Conservation (phyloP, 2,329 filamentous ascomycete genomes). For the Geosmithia morbida region DNA sequence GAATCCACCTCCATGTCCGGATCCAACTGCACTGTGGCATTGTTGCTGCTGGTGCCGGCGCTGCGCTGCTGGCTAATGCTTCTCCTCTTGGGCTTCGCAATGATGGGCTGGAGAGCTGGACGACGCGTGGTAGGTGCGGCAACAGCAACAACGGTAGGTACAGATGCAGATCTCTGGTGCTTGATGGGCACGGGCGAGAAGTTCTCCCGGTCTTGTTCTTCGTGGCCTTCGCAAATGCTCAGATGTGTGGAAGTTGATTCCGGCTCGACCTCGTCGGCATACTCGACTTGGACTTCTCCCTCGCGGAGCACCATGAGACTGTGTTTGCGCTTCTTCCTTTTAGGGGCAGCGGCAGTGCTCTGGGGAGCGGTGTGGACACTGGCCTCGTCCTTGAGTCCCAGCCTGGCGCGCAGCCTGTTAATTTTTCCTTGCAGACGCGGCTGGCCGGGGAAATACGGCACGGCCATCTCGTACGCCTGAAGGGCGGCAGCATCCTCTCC, state of each 20-base stretch:
- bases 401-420: slow-evolving; percentile 39
- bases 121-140: slow-evolving; percentile 6
- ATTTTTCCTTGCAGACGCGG: slow-evolving; percentile 63
- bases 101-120: neutral
- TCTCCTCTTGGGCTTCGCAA: slow-evolving; percentile 7
- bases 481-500: slow-evolving; percentile 69
- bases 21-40: neutral
- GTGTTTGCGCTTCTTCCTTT: slow-evolving; percentile 9
- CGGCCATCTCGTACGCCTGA: slow-evolving; percentile 72
- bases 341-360: slow-evolving; percentile 2
- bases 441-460: slow-evolving; percentile 77
- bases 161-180: slow-evolving; percentile 8
- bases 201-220: slow-evolving; percentile 22
- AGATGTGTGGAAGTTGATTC: neutral
- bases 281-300: slow-evolving; percentile 11
- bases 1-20: slow-evolving; percentile 3
- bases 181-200: slow-evolving; percentile 11
- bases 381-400: slow-evolving; percentile 17
- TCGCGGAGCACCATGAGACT: slow-evolving; percentile 18
- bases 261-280: slow-evolving; percentile 14
- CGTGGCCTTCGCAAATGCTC: slow-evolving; percentile 18
- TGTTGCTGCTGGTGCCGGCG: slow-evolving; percentile 5
- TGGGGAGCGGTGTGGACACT: neutral
- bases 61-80: neutral
- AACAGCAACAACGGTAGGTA: neutral